Base-by-base conservation (phyloP, 139 green algal species). In the Auxenochlorella protothecoides region DNA sequence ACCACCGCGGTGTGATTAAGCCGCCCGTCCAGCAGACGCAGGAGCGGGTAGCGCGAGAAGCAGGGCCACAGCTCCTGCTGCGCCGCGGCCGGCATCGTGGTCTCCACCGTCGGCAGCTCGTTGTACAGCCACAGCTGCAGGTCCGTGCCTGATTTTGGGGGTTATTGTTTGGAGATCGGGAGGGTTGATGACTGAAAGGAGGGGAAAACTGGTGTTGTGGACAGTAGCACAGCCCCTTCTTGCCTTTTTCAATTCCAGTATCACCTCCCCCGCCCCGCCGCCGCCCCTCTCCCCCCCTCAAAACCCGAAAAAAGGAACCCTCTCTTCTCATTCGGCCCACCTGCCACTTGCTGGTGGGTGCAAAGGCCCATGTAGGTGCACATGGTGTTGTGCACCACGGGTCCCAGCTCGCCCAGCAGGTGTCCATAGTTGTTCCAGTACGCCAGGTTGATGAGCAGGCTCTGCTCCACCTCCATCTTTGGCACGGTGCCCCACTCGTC, bases 361-460 rank as follows among this genome's bases (percentile, higher is more conserved):
- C 59, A 76, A 56, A 57, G 69, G 27, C 66, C 65, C 44, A 79
- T 65, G 74, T 79, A 79, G 74, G 68, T 71, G 74, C 74, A 79
- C 63, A 79, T 65, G 8, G 73, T 6, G 44, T 60, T 71, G 56
- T 79, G 74, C 59, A 74, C 27, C 52, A 71, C 64, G 55, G 74
- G 74, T 6, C 67, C 74, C 57, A 69, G 68, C 68, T 79, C 74
- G 27, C 74, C 74, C 63, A 79, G 63, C 53, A 79, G 55, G 68
- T 79, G 74, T 15, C 74, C 74, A 52, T 74, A 79, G 68, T 79
- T 79, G 74, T 79, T 66, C n/a, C 74, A 68, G 44, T 74, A 79
- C 3, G 74, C 68, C 13, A 74, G 59, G 68, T 68, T 54, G 27
- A 71, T 74, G 12, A 65, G 53, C 10, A 78, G 53, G 12, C 60